Evolutionary conservation across 345 rosid species (phyloP).

Genomic region (Xanthoceras sorbifolium): DNA sequence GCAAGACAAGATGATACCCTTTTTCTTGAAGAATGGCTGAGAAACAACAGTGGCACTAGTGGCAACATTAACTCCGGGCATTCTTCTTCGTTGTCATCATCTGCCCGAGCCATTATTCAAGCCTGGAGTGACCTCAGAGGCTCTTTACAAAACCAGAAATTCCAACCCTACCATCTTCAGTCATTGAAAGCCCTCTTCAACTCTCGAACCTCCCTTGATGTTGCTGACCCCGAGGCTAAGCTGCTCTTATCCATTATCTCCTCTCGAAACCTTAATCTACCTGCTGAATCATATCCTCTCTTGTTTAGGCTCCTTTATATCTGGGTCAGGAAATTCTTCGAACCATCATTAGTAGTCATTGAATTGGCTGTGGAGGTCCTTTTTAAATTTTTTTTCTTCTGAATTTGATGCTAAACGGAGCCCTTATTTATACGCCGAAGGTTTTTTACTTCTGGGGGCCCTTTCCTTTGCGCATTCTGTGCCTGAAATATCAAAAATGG

Average conservation of each 20-base stretch:
- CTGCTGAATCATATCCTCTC: slow-evolving; percentile 59
- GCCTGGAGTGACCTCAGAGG: slow-evolving; percentile 93
- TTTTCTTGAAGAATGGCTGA: slow-evolving; percentile 85
- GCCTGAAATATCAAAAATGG: slow-evolving; percentile 52
- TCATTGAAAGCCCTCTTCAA: slow-evolving; percentile 63
- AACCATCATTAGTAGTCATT: slow-evolving; percentile 60
- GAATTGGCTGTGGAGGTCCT: slow-evolving; percentile 63
- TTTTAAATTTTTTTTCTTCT: slow-evolving; percentile 37
- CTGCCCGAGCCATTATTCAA: slow-evolving; percentile 82
- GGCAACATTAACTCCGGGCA: slow-evolving; percentile 19
- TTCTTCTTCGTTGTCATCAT: slow-evolving; percentile 39
- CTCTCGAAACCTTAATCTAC: slow-evolving; percentile 42
- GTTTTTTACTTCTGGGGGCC: slow-evolving; percentile 71
- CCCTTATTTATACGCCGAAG: slow-evolving; percentile 56
- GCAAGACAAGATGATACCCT: slow-evolving; percentile 52
- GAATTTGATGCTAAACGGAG: slow-evolving; percentile 33
- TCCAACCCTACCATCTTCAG: slow-evolving; percentile 58
- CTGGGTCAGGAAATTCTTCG: slow-evolving; percentile 84
- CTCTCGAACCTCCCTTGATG: slow-evolving; percentile 71
- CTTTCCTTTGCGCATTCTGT: slow-evolving; percentile 54
- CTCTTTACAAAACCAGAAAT: slow-evolving; percentile 48
- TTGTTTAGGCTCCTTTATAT: slow-evolving; percentile 72
- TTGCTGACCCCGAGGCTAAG: slow-evolving; percentile 93
- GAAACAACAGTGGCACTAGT: slow-evolving; percentile 37
- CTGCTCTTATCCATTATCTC: slow-evolving; percentile 70